A percentile compares a stretch with the other conserved stretches of the same genome.
phyloP scores from a whole-genome alignment of 164 flowering plant species.

The Saururus chinensis region DNA sequence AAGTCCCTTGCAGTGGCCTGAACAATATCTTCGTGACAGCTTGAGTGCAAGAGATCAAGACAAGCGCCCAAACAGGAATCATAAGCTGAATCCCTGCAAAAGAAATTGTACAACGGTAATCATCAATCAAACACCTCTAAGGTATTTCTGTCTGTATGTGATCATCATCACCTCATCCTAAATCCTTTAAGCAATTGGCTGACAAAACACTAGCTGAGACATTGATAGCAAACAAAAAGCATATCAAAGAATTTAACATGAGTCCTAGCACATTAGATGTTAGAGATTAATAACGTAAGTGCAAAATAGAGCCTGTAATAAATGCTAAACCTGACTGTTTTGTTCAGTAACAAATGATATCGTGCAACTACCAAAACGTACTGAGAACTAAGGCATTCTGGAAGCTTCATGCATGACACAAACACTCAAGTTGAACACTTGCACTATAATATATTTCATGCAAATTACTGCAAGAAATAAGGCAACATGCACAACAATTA shows the following conservation, averaged over 20 bases:
- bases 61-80: slow-evolving; percentile 80
- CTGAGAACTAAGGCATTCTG: no score
- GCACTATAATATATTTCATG: no score
- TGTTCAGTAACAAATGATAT: no score
- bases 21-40: slow-evolving; percentile 63
- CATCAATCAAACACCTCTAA: not conserved
- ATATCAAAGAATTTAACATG: no score
- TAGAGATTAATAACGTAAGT: no score
- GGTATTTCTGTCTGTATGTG: not conserved
- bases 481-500: not conserved
- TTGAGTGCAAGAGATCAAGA: slow-evolving; percentile 53
- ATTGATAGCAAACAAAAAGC: no score
- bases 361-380: no score
- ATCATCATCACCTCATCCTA: not conserved
- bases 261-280: no score
- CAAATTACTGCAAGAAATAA: not conserved
- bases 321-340: no score
- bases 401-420: no score
- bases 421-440: no score
- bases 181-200: not conserved
- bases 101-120: slow-evolving; percentile 1
- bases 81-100: slow-evolving; percentile 55
- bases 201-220: not conserved
- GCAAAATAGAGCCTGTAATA: no score
- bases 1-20: slow-evolving; percentile 57